Evolutionary conservation across 2,329 filamentous ascomycete species (phyloP).

Genomic region (Berkeleyomyces rouxiae): DNA sequence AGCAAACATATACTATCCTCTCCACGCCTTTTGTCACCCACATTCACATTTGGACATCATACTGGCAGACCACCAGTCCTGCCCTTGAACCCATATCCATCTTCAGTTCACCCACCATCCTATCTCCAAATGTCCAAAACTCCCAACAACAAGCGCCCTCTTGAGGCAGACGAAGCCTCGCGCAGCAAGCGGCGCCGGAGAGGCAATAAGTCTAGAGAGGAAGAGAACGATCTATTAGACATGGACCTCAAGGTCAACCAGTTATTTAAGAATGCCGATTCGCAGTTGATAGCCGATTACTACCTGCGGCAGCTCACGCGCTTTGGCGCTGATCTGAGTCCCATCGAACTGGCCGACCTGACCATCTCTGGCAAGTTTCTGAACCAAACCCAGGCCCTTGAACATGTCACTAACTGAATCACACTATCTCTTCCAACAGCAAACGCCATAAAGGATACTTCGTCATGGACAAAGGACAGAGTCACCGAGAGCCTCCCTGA

Average conservation of each 20-base stretch:
- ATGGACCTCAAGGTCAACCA: conserved; percentile 62
- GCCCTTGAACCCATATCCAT: neutral
- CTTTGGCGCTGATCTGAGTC: conserved; percentile 65
- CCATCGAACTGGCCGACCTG: conserved; percentile 69
- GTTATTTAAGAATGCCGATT: conserved; percentile 68
- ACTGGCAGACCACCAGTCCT: neutral
- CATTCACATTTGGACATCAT: neutral
- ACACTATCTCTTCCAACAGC: conserved; percentile 29
- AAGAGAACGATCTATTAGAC: conserved; percentile 42
- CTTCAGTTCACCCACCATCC: neutral
- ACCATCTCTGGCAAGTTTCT: conserved; percentile 51
- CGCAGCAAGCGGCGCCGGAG: conserved; percentile 27
- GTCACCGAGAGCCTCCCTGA: conserved; percentile 32
- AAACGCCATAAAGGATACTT: conserved; percentile 62
- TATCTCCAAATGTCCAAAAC: conserved; percentile 23
- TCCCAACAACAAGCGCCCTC: conserved; percentile 36
- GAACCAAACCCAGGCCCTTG: neutral
- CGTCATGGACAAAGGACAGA: conserved; percentile 50
- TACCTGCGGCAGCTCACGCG: conserved; percentile 61
- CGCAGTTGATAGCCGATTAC: conserved; percentile 67
- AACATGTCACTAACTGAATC: neutral
- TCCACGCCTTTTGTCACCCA: neutral
- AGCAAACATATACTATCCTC: neutral
- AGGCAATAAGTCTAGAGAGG: conserved; percentile 39
- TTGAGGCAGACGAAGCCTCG: conserved; percentile 21